Conservation (phyloP, 495 filamentous ascomycete species). For the Penicillium herquei region DNA sequence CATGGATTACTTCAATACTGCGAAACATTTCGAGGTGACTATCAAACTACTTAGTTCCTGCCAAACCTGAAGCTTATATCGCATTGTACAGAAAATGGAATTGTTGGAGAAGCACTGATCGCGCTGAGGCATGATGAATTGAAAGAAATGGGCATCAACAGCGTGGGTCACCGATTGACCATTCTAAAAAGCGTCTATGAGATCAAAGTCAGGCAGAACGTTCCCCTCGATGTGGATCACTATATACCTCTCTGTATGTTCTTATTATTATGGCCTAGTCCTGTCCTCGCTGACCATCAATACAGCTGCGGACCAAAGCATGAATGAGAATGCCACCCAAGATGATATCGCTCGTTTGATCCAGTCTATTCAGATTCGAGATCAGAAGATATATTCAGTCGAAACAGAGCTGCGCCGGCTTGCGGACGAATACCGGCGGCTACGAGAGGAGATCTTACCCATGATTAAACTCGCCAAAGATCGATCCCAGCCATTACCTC, state of each 20-base stretch:
- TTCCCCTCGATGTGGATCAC: slow-evolving; percentile 87
- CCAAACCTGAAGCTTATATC: slow-evolving; percentile 2
- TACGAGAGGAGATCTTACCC: slow-evolving; percentile 88
- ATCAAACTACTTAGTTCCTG: not conserved
- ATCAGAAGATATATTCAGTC: slow-evolving; percentile 77
- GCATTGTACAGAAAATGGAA: slow-evolving; percentile 71
- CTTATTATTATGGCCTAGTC: not conserved
- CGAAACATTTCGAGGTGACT: slow-evolving; percentile 73
- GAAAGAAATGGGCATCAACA: slow-evolving; percentile 88
- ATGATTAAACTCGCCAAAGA: slow-evolving; percentile 89
- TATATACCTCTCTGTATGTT: slow-evolving; percentile 89
- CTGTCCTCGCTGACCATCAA: slow-evolving; percentile 11
- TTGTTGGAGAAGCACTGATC: slow-evolving; percentile 88
- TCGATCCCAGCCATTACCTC: slow-evolving; percentile 80
- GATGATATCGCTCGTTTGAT: slow-evolving; percentile 89
- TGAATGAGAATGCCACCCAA: slow-evolving; percentile 81
- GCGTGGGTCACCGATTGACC: slow-evolving; percentile 90
- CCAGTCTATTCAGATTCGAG: slow-evolving; percentile 78
- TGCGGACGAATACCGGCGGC: slow-evolving; percentile 76
- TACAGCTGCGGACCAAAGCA: slow-evolving; percentile 82
- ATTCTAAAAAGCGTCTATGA: slow-evolving; percentile 95
- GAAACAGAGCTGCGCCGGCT: slow-evolving; percentile 79
- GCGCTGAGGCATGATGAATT: slow-evolving; percentile 88
- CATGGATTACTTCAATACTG: slow-evolving; percentile 83
- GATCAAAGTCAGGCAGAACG: slow-evolving; percentile 85